Conservation (phyloP, 306 rosid species). For the Corylus avellana region DNA sequence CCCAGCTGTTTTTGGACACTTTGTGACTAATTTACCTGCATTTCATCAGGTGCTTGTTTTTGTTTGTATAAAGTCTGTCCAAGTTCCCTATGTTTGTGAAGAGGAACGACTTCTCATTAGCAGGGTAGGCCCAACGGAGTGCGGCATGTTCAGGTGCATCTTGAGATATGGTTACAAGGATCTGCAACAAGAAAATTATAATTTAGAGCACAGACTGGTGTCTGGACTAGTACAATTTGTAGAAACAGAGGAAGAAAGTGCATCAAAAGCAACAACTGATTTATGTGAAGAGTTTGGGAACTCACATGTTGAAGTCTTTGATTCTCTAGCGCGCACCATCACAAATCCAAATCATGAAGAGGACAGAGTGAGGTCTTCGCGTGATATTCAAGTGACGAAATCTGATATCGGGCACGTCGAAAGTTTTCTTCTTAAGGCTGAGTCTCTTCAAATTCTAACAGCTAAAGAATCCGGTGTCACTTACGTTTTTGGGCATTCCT, state of each 20-base stretch:
- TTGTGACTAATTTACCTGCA: constrained; percentile 70
- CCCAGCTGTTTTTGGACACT: constrained; percentile 63
- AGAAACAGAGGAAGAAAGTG: constrained; percentile 49
- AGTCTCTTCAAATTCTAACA: constrained; percentile 52
- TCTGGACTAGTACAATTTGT: constrained; percentile 58
- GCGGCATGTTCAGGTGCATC: constrained; percentile 66
- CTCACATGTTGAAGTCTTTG: constrained; percentile 26
- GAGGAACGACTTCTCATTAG: constrained; percentile 52
- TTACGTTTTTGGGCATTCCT: constrained; percentile 68
- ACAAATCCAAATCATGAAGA: constrained; percentile 23
- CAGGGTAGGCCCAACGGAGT: constrained; percentile 69
- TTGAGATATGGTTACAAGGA: constrained; percentile 83
- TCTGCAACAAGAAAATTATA: constrained; percentile 58
- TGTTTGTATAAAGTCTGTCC: constrained; percentile 58
- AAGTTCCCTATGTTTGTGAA: constrained; percentile 54
- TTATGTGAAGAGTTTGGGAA: constrained; percentile 31
- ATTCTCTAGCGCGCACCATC: constrained; percentile 27
- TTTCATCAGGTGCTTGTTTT: constrained; percentile 69
- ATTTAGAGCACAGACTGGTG: constrained; percentile 60
- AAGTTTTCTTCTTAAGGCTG: constrained; percentile 36
- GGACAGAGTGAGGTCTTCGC: constrained; percentile 26
- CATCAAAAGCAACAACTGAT: constrained; percentile 24
- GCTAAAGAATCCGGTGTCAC: constrained; percentile 84
- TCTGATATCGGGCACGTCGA: constrained; percentile 15
- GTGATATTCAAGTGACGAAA: constrained; percentile 23